A percentile compares a stretch with the other conserved stretches of the same genome.
Evolutionary conservation across 2,329 filamentous ascomycete species (phyloP).

Genomic region (Fusarium pseudoanthophilum): DNA sequence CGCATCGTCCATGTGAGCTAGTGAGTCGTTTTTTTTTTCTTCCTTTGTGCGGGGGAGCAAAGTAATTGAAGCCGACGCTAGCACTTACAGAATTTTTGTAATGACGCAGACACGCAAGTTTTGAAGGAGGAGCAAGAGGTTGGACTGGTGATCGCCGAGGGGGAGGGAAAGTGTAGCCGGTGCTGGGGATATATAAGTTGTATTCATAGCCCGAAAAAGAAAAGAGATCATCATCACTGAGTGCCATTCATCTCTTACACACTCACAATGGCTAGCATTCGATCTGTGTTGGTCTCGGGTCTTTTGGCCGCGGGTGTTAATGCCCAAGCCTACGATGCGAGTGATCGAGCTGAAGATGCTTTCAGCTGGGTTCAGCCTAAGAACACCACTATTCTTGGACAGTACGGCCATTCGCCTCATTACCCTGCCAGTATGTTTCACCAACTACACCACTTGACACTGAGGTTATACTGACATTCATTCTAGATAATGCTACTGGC

Average conservation of each 20-base stretch:
- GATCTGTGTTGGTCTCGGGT: constrained; percentile 52
- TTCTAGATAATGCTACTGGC: constrained; percentile 51
- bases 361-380: constrained; percentile 55
- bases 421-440: constrained; percentile 52
- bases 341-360: constrained; percentile 41
- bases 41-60: not conserved
- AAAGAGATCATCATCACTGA: constrained; percentile 16
- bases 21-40: not conserved
- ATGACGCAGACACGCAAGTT: constrained; percentile 27
- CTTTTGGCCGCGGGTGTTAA: constrained; percentile 45
- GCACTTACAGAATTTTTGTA: not conserved
- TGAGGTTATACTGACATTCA: constrained; percentile 12
- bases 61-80: not conserved
- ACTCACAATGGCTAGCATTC: constrained; percentile 37
- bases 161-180: not conserved
- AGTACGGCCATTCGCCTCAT: constrained; percentile 53
- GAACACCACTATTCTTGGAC: constrained; percentile 54
- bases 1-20: constrained; percentile 8
- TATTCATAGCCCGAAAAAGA: not conserved
- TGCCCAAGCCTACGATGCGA: constrained; percentile 43
- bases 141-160: not conserved
- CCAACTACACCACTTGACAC: accelerated
- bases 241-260: not conserved
- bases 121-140: not conserved
- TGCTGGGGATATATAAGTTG: constrained; percentile 28